Percentiles rank a stretch among this genome's conserved stretches.
Conservation (phyloP, 257 asterid genomes). For the Nyctanthes arbortristis region DNA sequence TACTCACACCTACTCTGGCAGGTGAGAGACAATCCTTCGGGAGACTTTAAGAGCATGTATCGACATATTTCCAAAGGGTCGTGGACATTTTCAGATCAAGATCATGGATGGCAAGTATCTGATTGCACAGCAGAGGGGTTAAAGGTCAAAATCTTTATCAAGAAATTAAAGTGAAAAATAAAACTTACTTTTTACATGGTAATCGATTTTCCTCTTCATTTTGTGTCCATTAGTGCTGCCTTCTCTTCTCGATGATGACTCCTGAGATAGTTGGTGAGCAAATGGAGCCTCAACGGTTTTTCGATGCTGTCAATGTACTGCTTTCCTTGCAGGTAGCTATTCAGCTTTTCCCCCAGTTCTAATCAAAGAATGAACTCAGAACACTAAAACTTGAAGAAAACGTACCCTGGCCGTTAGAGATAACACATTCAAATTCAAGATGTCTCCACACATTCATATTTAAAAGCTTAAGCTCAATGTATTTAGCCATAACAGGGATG, state of each 20-base stretch:
- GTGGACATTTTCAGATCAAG: conserved; percentile 94
- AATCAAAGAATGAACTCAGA: no score
- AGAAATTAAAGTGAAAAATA: neutral
- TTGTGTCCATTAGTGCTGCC: conserved; percentile 58
- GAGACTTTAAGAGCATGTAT: conserved; percentile 71
- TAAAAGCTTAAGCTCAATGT: no score
- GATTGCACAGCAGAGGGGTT: conserved; percentile 91
- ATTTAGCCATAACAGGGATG: no score
- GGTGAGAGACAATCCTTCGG: conserved; percentile 86
- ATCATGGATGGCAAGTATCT: no score
- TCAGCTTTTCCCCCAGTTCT: neutral
- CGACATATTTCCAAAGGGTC: conserved; percentile 93
- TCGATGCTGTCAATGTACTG: conserved; percentile 73
- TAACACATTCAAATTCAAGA: no score
- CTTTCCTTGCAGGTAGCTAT: conserved; percentile 64
- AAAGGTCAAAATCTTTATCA: conserved; percentile 43
- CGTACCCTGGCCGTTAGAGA: no score
- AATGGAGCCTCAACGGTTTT: conserved; percentile 60
- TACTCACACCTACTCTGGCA: conserved; percentile 23
- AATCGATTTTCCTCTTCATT: neutral
- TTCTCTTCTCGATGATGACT: conserved; percentile 75
- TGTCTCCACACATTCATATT: no score
- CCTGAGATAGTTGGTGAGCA: conserved; percentile 69
- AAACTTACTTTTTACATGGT: neutral
- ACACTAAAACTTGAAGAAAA: no score